These are phyloP conservation scores for Meredithiella fracta DNA, from an alignment of 2,329 filamentous ascomycete genomes.

Conservation along the genomic window DNA sequence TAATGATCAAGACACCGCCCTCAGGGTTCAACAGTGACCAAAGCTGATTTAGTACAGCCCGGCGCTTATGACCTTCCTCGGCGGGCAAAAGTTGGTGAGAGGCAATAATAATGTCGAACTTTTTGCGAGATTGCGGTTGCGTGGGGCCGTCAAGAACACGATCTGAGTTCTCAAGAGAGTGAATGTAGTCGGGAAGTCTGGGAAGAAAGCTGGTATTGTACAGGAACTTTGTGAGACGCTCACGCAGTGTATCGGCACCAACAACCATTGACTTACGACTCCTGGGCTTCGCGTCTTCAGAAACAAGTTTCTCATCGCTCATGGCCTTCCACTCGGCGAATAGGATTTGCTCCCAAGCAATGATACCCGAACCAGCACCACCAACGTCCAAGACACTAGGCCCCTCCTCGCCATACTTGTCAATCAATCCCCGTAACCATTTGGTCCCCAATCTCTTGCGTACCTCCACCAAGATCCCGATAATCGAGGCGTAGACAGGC, in stretches of 20 bases:
- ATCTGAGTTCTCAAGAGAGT: constrained; percentile 42
- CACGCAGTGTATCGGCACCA: constrained; percentile 56
- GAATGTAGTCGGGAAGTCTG: constrained; percentile 72
- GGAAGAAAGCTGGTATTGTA: constrained; percentile 86
- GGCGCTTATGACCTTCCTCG: constrained; percentile 60
- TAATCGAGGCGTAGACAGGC: constrained; percentile 50
- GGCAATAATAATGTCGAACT: constrained; percentile 79
- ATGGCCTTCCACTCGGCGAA: constrained; percentile 67
- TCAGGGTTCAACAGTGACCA: constrained; percentile 74
- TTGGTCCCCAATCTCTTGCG: constrained; percentile 53
- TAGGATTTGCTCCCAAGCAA: constrained; percentile 64
- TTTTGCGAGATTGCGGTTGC: constrained; percentile 47
- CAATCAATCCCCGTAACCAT: constrained; percentile 52
- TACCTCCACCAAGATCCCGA: constrained; percentile 54
- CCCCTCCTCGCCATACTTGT: constrained; percentile 36
- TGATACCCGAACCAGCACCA: constrained; percentile 52
- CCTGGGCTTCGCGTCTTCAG: constrained; percentile 28
- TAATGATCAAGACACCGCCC: constrained; percentile 69
- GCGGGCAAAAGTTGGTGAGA: constrained; percentile 67
- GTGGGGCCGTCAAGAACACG: constrained; percentile 41
- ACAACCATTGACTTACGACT: constrained; percentile 70
- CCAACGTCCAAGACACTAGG: constrained; percentile 59
- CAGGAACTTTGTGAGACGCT: constrained; percentile 59
- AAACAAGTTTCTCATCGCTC: constrained; percentile 28
- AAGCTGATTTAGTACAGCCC: constrained; percentile 66